Evolutionary conservation across 2,329 filamentous ascomycete genomes (phyloP).

Genomic region (Torrubiella hemipterigena): DNA sequence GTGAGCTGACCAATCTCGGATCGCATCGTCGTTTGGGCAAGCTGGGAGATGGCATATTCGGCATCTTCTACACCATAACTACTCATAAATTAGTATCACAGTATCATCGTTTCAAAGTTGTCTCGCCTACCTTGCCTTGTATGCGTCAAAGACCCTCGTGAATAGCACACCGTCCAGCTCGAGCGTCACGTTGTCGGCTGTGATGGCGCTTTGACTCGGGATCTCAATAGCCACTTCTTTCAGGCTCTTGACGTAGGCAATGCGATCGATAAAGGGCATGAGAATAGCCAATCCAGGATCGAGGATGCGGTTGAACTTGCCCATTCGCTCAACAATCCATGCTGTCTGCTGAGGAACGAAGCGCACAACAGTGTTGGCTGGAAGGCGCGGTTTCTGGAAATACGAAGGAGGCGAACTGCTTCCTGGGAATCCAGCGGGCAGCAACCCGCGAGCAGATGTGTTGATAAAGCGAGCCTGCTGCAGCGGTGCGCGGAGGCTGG

Average conservation of each 20-base stretch:
- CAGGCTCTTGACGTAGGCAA: conserved; percentile 94
- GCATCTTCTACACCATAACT: conserved; percentile 98
- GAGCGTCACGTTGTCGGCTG: conserved; percentile 93
- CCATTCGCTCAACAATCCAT: conserved; percentile 99
- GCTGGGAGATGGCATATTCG: conserved; percentile 95
- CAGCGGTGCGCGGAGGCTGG: conserved; percentile 13
- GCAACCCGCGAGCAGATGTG: conserved; percentile 18
- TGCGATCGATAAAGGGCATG: conserved; percentile 83
- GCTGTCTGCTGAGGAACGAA: conserved; percentile 99
- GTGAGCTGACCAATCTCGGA: conserved; percentile 94
- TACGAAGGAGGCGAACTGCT: conserved; percentile 49
- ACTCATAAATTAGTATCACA: not conserved
- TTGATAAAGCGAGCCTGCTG: conserved; percentile 16
- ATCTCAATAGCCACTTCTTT: conserved; percentile 97
- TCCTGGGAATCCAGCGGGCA: conserved; percentile 18
- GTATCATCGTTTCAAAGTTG: conserved; percentile 4
- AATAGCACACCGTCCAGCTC: conserved; percentile 94
- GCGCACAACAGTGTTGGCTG: conserved; percentile 86
- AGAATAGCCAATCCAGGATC: conserved; percentile 84
- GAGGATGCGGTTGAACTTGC: conserved; percentile 87
- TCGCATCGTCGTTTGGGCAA: conserved; percentile 97
- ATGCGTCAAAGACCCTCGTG: conserved; percentile 92
- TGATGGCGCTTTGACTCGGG: conserved; percentile 93
- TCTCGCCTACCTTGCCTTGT: conserved; percentile 95
- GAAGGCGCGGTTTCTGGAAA: conserved; percentile 63